Conservation (phyloP, 306 rosid species). For the Biancaea sappan region DNA sequence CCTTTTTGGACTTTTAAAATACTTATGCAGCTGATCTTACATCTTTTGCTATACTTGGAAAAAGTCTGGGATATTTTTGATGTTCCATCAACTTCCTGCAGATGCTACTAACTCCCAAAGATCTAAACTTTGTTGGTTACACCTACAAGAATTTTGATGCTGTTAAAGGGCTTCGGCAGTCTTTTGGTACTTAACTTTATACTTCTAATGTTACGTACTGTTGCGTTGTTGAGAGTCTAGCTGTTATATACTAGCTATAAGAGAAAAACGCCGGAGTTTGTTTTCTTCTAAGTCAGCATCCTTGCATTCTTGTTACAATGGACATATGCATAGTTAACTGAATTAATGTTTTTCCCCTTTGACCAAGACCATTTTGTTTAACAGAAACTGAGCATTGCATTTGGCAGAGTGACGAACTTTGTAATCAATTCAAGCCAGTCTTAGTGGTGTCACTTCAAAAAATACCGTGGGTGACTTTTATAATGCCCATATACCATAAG, state of each 20-base stretch:
- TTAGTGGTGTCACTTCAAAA: conserved; percentile 8
- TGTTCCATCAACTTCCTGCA: conserved; percentile 49
- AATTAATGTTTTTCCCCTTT: not conserved
- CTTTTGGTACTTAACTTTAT: conserved; percentile 62
- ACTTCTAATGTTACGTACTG: conserved; percentile 18
- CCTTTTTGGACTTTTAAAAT: conserved; percentile 9
- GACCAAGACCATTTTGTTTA: not conserved
- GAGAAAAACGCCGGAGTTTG: conserved; percentile 25
- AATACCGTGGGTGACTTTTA: not conserved
- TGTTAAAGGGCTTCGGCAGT: conserved; percentile 83
- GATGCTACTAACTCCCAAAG: conserved; percentile 93
- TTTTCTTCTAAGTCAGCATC: conserved; percentile 25
- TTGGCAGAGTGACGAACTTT: not conserved
- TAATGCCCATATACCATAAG: not conserved
- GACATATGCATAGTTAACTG: not conserved
- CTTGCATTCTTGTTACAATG: conserved; percentile 24
- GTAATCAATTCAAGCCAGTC: conserved; percentile 13
- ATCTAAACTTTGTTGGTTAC: conserved; percentile 93
- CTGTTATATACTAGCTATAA: conserved; percentile 3
- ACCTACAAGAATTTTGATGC: conserved; percentile 99
- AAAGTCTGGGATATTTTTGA: conserved; percentile 25
- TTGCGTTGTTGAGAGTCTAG: conserved; percentile 28
- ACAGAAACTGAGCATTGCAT: not conserved
- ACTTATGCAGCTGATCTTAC: not conserved
- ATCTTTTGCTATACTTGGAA: conserved; percentile 10